Conservation (phyloP, 176 grass and related monocot genomes). For the Aegilops longissima region DNA sequence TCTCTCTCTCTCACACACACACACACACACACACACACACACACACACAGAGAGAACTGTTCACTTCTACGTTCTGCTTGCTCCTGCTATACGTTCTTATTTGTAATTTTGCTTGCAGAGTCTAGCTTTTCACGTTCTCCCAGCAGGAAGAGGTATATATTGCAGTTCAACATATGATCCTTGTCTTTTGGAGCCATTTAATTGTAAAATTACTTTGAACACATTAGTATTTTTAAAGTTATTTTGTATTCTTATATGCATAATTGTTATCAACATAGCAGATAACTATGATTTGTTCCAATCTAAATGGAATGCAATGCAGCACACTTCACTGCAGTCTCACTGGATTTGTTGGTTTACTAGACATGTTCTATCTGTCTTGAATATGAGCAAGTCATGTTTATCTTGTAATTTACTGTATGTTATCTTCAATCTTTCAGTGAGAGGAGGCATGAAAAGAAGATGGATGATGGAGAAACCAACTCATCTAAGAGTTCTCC, state of each 20-base stretch:
- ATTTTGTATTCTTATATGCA: slow-evolving; percentile 2
- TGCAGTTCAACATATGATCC: slow-evolving; percentile 1
- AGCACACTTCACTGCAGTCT: background rate
- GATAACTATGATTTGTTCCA: background rate
- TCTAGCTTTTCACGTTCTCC: slow-evolving; percentile 83
- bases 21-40: background rate
- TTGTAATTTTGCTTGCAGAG: slow-evolving; percentile 49
- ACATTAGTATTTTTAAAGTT: background rate
- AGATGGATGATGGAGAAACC: slow-evolving; percentile 65
- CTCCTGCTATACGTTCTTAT: background rate
- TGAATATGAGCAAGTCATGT: background rate
- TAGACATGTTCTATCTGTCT: background rate
- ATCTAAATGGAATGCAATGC: background rate
- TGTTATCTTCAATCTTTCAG: slow-evolving; percentile 28
- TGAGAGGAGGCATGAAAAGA: slow-evolving; percentile 76
- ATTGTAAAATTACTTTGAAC: slow-evolving; percentile 16
- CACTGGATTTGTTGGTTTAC: background rate
- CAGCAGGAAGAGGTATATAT: slow-evolving; percentile 55
- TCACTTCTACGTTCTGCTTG: slow-evolving; percentile 9
- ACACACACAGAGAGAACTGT: background rate
- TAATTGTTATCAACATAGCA: background rate
- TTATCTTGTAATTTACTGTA: slow-evolving; percentile 20
- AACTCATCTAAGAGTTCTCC: slow-evolving; percentile 68
- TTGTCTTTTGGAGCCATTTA: slow-evolving; percentile 14
- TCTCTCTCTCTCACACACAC: background rate